Evolutionary conservation across 306 rosid species (phyloP).

Genomic region (Dalbergia cultrata): DNA sequence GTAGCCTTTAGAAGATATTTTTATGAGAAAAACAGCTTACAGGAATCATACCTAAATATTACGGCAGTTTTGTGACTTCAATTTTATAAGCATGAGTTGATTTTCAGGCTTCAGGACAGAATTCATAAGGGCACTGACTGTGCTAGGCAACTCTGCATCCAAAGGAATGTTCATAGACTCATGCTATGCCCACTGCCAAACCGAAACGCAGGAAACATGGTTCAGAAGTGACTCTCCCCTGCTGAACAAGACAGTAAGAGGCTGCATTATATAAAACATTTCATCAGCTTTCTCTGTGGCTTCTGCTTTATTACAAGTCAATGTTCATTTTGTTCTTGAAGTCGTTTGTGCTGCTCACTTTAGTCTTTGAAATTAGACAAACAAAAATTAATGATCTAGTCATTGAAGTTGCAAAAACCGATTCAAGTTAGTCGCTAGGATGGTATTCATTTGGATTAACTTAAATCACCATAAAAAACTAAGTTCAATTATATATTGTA

Average conservation of each 20-base stretch:
- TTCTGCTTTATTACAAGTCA: background rate
- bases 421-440: too few species aligned
- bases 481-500: too few species aligned
- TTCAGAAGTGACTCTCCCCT: conserved; percentile 73
- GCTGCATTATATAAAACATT: conserved; percentile 8
- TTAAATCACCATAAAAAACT: too few species aligned
- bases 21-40: conserved; percentile 2
- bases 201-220: conserved; percentile 93
- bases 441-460: too few species aligned
- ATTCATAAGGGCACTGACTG: conserved; percentile 75
- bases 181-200: conserved; percentile 97
- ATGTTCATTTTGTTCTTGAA: too few species aligned
- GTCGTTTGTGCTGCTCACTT: too few species aligned
- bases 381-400: too few species aligned
- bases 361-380: too few species aligned
- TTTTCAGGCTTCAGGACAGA: conserved; percentile 75
- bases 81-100: conserved; percentile 7
- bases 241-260: conserved; percentile 68
- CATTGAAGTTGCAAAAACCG: too few species aligned
- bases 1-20: background rate
- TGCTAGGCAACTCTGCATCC: conserved; percentile 50
- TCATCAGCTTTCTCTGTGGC: background rate
- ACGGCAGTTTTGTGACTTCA: conserved; percentile 30
- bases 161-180: conserved; percentile 85
- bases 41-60: background rate